Conservation (phyloP, 1,284 basidiomycete species). For the Fomitiporia mediterranea region DNA sequence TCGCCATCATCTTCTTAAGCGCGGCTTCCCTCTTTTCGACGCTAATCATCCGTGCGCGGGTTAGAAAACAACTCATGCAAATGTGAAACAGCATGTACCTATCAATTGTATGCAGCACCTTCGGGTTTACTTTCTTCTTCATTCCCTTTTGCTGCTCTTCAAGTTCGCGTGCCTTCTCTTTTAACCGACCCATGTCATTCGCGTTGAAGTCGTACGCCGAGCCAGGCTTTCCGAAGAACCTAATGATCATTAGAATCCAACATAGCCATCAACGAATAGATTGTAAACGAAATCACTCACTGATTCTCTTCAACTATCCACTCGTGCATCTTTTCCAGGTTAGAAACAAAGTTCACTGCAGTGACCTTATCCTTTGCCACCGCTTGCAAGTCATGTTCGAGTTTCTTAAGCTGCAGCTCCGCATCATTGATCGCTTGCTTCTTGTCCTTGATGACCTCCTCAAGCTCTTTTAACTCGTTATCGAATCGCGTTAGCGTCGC, state of each 20-base stretch:
- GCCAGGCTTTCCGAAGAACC: constrained; percentile 78
- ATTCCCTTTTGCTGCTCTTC: constrained; percentile 80
- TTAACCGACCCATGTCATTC: constrained; percentile 64
- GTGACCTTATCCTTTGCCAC: constrained; percentile 51
- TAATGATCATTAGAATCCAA: constrained; percentile 27
- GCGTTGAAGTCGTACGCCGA: constrained; percentile 80
- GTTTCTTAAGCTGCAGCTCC: constrained; percentile 62
- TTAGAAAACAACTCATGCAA: neutral
- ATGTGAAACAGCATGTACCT: constrained; percentile 46
- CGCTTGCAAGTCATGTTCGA: constrained; percentile 48
- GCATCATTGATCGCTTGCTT: constrained; percentile 70
- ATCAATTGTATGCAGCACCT: constrained; percentile 96
- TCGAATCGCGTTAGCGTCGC: constrained; percentile 87
- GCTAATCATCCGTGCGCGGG: constrained; percentile 37
- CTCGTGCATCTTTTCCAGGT: constrained; percentile 76
- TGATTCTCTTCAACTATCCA: constrained; percentile 89
- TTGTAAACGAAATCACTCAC: constrained; percentile 42
- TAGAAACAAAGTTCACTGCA: constrained; percentile 41
- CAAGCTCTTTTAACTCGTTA: constrained; percentile 80
- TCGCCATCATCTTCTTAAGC: constrained; percentile 85
- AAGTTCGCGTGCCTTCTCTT: constrained; percentile 70
- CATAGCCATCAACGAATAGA: neutral
- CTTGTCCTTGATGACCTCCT: constrained; percentile 77
- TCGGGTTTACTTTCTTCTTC: constrained; percentile 95
- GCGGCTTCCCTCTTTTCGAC: constrained; percentile 92